Evolutionary conservation across 2,329 filamentous ascomycete species (phyloP).

Genomic region (Helminthosporium solani): DNA sequence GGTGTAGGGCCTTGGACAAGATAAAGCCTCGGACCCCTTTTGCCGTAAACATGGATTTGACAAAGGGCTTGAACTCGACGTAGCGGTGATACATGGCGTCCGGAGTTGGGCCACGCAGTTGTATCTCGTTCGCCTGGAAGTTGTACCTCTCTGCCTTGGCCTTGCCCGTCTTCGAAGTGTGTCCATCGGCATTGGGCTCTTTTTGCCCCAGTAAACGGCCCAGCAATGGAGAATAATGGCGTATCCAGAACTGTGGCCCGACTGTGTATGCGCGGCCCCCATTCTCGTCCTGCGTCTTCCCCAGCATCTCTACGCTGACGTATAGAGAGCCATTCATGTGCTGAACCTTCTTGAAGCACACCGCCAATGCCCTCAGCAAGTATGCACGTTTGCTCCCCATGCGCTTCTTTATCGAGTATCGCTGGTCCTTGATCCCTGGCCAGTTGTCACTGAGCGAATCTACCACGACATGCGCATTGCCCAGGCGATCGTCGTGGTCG

Average conservation of each 20-base stretch:
- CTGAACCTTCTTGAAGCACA: constrained; percentile 60
- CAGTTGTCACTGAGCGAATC: constrained; percentile 63
- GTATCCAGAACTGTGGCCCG: constrained; percentile 73
- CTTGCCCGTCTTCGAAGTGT: constrained; percentile 44
- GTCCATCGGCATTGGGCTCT: constrained; percentile 48
- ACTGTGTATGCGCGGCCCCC: constrained; percentile 74
- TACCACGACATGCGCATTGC: constrained; percentile 75
- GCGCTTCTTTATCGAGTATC: constrained; percentile 76
- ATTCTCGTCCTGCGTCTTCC: constrained; percentile 66
- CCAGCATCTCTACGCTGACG: constrained; percentile 76
- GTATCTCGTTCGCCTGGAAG: constrained; percentile 91
- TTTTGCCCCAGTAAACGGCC: constrained; percentile 72
- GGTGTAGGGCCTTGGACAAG: constrained; percentile 81
- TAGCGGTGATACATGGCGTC: constrained; percentile 82
- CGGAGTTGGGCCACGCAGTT: constrained; percentile 81
- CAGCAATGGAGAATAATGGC: constrained; percentile 86
- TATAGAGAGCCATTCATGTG: constrained; percentile 70
- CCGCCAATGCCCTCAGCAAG: constrained; percentile 66
- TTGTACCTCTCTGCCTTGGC: constrained; percentile 69
- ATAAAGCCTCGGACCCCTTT: constrained; percentile 76
- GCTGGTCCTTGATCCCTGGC: constrained; percentile 64
- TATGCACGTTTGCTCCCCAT: constrained; percentile 87
- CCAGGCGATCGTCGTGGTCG: constrained; percentile 83
- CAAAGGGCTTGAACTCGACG: constrained; percentile 88
- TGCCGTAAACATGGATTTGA: constrained; percentile 82